Evolutionary conservation across 176 grass and related monocot genomes (phyloP).

Genomic region (Aegilops longissima): DNA sequence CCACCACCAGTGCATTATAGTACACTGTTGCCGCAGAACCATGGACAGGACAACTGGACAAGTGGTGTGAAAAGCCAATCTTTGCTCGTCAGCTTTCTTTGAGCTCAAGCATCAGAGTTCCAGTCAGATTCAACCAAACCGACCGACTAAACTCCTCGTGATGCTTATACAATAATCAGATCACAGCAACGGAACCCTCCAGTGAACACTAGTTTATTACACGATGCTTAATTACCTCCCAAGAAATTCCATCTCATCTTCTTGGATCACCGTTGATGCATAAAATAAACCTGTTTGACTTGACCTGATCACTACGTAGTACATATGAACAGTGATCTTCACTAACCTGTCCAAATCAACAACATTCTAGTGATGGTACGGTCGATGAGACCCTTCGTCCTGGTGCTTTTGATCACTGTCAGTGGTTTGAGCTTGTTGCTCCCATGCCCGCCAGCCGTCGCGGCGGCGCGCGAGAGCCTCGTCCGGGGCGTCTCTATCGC

Average conservation of each 20-base stretch:
- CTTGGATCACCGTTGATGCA: no score
- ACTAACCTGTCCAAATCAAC: neutral
- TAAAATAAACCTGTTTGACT: neutral
- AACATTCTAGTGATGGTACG: constrained; percentile 10
- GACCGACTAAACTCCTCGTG: neutral
- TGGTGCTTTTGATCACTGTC: neutral
- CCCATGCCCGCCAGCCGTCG: neutral
- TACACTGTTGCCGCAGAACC: neutral
- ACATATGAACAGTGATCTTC: neutral
- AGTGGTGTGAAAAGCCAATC: neutral
- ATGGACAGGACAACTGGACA: neutral
- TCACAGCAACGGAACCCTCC: neutral
- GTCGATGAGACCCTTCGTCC: neutral
- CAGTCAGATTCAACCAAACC: neutral
- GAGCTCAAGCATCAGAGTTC: neutral
- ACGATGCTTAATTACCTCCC: neutral
- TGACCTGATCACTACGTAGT: neutral
- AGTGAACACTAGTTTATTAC: neutral
- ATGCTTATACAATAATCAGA: neutral
- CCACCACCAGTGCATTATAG: neutral
- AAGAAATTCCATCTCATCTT: neutral
- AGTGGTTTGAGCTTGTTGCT: neutral
- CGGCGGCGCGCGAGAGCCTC: constrained; percentile 5
- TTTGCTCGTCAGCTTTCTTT: constrained; percentile 10
- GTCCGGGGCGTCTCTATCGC: constrained; percentile 26